Evolutionary conservation across 768 basidiomycete species (phyloP).

Genomic region (Mrakia hoshinonis): DNA sequence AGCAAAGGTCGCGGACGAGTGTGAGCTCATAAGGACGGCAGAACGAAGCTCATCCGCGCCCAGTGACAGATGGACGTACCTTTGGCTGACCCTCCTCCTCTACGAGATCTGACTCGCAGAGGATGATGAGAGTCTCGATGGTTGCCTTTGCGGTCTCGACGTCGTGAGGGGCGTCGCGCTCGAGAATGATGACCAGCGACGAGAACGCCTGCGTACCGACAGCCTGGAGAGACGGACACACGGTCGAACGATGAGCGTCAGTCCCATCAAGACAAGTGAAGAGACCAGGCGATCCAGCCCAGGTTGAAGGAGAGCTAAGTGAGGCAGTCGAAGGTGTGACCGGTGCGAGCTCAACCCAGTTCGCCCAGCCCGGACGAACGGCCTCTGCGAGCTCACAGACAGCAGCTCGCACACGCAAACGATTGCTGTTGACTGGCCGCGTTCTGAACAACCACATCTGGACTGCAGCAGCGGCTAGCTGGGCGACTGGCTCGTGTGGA

Average conservation of each 20-base stretch:
- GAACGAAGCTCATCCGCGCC: background rate
- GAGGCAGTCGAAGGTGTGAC: too few species aligned
- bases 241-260: too few species aligned
- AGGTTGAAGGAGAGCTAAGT: too few species aligned
- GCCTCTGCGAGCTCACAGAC: too few species aligned
- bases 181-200: constrained; percentile 70
- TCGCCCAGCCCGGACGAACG: too few species aligned
- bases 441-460: too few species aligned
- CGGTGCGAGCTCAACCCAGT: too few species aligned
- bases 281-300: background rate
- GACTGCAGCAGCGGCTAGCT: too few species aligned
- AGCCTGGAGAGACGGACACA: constrained; percentile 45
- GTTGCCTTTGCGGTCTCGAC: constrained; percentile 85
- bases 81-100: constrained; percentile 40
- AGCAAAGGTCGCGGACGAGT: background rate
- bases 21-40: background rate
- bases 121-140: constrained; percentile 72
- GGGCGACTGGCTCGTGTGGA: too few species aligned
- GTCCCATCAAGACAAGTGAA: background rate
- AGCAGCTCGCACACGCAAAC: too few species aligned
- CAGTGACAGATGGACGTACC: background rate
- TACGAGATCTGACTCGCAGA: constrained; percentile 57
- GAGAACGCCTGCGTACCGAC: constrained; percentile 69
- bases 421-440: too few species aligned
- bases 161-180: constrained; percentile 75